phyloP scores from a whole-genome alignment of 805 yeast genomes.

The Myxozyma melibiosi region DNA sequence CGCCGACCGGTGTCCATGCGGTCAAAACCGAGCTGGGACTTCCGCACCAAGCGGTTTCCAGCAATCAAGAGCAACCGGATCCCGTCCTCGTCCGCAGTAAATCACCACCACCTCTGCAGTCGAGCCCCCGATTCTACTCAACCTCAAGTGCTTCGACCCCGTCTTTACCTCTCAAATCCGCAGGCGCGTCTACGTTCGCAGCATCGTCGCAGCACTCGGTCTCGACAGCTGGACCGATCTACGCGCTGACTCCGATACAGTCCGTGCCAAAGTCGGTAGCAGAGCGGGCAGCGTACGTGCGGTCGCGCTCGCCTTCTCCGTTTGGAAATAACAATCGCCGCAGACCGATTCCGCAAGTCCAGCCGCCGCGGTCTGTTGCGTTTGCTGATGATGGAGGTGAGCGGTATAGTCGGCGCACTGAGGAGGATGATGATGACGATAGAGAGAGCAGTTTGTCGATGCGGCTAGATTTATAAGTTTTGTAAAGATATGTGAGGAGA shows the following conservation, averaged over 20 bases:
- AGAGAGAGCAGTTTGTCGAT: too few species aligned
- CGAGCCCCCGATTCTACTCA: too few species aligned
- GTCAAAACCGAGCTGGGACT: slow-evolving; percentile 2
- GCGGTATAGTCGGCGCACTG: neutral
- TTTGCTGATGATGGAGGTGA: neutral
- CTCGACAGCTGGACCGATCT: neutral
- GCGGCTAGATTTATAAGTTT: too few species aligned
- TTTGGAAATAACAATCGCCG: slow-evolving; percentile 1
- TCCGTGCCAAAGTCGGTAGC: slow-evolving; percentile 3
- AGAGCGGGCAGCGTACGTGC: neutral
- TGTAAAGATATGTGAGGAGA: too few species aligned
- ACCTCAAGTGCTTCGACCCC: neutral
- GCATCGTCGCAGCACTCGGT: neutral
- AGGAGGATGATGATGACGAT: too few species aligned
- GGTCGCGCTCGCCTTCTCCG: slow-evolving; percentile 7
- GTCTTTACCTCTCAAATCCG: neutral
- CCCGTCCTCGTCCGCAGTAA: too few species aligned
- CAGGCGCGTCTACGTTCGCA: neutral
- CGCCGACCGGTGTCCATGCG: slow-evolving; percentile 2
- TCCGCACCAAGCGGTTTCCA: neutral
- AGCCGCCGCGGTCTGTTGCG: slow-evolving; percentile 5
- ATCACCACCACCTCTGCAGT: too few species aligned
- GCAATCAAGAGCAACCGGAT: neutral
- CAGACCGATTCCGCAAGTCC: slow-evolving; percentile 2
- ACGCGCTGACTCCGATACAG: neutral